Conservation (phyloP, 2,329 filamentous ascomycete genomes). For the Atkinsonella hypoxylon region DNA sequence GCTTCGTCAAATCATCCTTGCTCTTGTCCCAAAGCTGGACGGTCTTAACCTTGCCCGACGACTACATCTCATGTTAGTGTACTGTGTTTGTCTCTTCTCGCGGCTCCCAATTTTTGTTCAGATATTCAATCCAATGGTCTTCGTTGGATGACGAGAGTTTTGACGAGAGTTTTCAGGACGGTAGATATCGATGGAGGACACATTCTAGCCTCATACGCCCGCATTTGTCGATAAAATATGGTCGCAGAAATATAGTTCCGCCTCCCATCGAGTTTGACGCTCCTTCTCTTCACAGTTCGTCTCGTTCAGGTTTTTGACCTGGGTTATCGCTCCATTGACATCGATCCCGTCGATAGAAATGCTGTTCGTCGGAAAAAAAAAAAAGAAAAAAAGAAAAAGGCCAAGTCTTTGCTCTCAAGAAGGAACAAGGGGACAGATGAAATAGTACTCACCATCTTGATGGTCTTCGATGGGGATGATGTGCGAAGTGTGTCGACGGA, state of each 20-base stretch:
- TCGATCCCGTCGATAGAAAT: neutral
- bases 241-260: neutral
- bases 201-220: neutral
- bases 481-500: constrained; percentile 29
- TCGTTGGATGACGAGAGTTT: too few relatives aligned
- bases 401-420: neutral
- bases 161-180: too few relatives aligned
- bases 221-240: neutral
- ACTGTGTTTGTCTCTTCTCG: neutral
- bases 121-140: neutral
- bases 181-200: too few relatives aligned
- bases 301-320: neutral
- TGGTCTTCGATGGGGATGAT: constrained; percentile 26
- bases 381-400: too few relatives aligned
- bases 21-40: constrained; percentile 96
- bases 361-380: neutral
- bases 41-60: constrained; percentile 72
- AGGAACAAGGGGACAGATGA: constrained; percentile 6
- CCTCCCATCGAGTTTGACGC: neutral
- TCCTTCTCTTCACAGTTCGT: neutral
- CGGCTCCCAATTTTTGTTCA: neutral
- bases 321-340: neutral
- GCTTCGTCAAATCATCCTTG: constrained; percentile 96
- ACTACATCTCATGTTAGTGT: constrained; percentile 17
- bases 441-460: constrained; percentile 36